Percentiles rank a stretch among this genome's conserved stretches.
Evolutionary conservation across 768 basidiomycete species (phyloP).

Genomic region (Boletus rubroflammeus): DNA sequence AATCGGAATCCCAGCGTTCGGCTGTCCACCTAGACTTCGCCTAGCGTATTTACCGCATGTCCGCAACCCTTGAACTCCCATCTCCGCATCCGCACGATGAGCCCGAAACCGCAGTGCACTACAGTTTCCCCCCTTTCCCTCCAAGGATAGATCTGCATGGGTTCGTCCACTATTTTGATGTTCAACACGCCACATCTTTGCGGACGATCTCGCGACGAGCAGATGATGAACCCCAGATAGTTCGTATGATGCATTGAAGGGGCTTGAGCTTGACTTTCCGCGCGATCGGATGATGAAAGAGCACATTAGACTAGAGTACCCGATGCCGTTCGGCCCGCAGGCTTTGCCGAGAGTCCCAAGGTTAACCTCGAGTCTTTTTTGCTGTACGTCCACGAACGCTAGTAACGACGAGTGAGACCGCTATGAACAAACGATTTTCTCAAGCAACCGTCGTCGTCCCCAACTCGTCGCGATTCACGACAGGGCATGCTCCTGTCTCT

Average conservation of each 20-base stretch:
- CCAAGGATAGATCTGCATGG: neutral
- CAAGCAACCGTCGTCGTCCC: neutral
- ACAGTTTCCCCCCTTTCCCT: neutral
- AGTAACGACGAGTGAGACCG: neutral
- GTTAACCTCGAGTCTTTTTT: constrained; percentile 22
- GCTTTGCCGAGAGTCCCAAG: neutral
- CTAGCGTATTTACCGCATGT: constrained; percentile 15
- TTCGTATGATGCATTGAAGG: neutral
- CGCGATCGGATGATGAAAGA: neutral
- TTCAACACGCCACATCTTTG: neutral
- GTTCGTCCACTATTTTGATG: neutral
- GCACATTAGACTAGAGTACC: neutral
- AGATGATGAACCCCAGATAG: neutral
- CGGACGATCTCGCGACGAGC: neutral
- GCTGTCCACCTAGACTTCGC: neutral
- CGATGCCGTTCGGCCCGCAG: constrained; percentile 23
- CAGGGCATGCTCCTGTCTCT: neutral
- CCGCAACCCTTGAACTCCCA: neutral
- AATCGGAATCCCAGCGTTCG: neutral
- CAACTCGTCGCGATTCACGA: neutral
- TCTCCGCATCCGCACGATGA: constrained; percentile 1
- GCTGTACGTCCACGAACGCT: constrained; percentile 12
- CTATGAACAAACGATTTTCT: neutral
- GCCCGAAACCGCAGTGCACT: neutral
- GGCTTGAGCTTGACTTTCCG: neutral